Evolutionary conservation across 2,329 filamentous ascomycete species (phyloP), one percentile per base, ranked within the genome.

Genomic region (Diaporthe citriasiana): DNA sequence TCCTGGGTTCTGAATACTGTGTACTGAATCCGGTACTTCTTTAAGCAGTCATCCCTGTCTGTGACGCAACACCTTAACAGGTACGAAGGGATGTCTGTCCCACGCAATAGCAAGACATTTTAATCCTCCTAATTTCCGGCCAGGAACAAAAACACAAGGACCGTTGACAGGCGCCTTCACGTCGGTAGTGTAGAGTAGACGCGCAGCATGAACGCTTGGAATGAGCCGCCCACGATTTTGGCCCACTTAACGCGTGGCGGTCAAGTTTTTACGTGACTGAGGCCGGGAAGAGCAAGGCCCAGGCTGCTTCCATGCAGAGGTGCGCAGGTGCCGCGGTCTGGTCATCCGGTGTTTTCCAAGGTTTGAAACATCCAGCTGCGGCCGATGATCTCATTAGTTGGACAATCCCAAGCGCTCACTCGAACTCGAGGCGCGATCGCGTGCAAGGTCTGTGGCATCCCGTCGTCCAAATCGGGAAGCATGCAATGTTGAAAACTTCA

Each of bases 371-470:
- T n/a, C 51, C 59, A 68, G 65, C 53, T 74, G 53, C 66, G 42
- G 60, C 51, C 38, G 53, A 74, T 74, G 70, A 74, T 73, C 55
- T 73, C 73, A 74, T 73, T 59, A 60, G 70, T 38, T 65, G 55
- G 30, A 60, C 63, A 73, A 57, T 68, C 47, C 40, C 25, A 63
- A 53, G 30, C 40, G 42, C 45, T 51, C 42, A 22, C 47, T 57
- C 27, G 68, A 45, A 17, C 45, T 63, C 35, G 22, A 53, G 19
- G 35, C 56, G 45, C 70, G 45, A 47, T 60, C 45, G 45, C 30
- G 47, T 71, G 55, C 30, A 33, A 66, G 60, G 42, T 50, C 45
- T 66, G 45, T 66, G 60, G 30, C 19, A 51, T 51, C 30, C 42
- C 27, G 45, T 50, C 35, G 30, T 19, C 60, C 35, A 45, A 25